Evolutionary conservation across 352 stramenopile genomes (phyloP).

Genomic region (Globisporangium okanoganense): DNA sequence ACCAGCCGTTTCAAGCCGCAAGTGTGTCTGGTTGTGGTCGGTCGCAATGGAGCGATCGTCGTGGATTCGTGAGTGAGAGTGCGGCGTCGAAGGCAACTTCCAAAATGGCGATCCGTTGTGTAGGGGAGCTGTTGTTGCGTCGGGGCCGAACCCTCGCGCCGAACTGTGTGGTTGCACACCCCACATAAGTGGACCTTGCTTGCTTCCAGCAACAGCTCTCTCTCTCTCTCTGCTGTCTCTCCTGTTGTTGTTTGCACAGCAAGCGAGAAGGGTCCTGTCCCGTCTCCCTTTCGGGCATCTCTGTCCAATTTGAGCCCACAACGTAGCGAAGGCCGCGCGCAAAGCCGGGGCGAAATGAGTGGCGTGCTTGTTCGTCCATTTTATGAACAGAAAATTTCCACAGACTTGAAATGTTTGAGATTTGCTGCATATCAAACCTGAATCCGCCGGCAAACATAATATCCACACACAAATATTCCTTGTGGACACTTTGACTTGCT

Average conservation of each 20-base stretch:
- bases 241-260: not conserved
- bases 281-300: constrained; percentile 1
- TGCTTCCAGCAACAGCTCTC: not conserved
- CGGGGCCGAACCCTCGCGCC: constrained; percentile 19
- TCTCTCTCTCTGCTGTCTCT: not conserved
- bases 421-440: not conserved
- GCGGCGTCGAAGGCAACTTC: constrained; percentile 47
- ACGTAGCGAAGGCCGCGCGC: not conserved
- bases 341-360: too few relatives aligned
- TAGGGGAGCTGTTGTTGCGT: constrained; percentile 30
- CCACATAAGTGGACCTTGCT: not conserved
- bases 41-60: constrained; percentile 13
- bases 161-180: constrained; percentile 17
- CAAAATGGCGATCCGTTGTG: constrained; percentile 46
- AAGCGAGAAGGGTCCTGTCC: not conserved
- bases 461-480: not conserved
- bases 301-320: not conserved
- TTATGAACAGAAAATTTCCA: too few relatives aligned
- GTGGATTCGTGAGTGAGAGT: constrained; percentile 17
- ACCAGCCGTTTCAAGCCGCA: constrained; percentile 13
- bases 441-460: not conserved
- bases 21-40: constrained; percentile 6
- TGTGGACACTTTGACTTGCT: not conserved
- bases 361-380: too few relatives aligned
- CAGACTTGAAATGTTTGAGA: too few relatives aligned